Percentiles rank a stretch among this genome's conserved stretches.
Conservation (phyloP, 495 filamentous ascomycete genomes). For the Echria macrotheca region DNA sequence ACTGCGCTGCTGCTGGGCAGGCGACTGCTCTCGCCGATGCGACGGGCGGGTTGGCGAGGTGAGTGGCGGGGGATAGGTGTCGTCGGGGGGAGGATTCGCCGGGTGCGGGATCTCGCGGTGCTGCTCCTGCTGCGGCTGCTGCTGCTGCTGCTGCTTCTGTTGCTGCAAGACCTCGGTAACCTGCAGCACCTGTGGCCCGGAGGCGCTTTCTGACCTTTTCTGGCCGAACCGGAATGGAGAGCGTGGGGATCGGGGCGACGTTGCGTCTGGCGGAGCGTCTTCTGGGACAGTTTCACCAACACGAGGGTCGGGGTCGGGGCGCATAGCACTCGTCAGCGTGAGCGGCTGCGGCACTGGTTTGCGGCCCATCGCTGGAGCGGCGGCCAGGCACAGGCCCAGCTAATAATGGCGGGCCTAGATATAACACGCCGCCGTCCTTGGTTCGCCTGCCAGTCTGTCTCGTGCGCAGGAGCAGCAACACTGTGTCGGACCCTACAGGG, state of each 20-base stretch:
- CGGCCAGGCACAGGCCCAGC: slow-evolving; percentile 19
- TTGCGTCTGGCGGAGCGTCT: slow-evolving; percentile 33
- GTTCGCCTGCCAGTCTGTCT: slow-evolving; percentile 18
- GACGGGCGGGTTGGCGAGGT: slow-evolving; percentile 17
- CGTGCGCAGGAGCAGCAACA: slow-evolving; percentile 32
- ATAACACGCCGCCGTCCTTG: slow-evolving; percentile 25
- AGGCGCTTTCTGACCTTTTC: slow-evolving; percentile 27
- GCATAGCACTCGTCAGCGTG: slow-evolving; percentile 36
- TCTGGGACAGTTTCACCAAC: slow-evolving; percentile 34
- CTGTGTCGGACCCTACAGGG: slow-evolving; percentile 30
- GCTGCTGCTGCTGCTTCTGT: slow-evolving; percentile 14
- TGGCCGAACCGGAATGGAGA: slow-evolving; percentile 45
- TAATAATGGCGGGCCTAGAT: slow-evolving; percentile 21
- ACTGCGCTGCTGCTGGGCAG: slow-evolving; percentile 17
- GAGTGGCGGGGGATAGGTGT: slow-evolving; percentile 13
- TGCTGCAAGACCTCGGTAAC: slow-evolving; percentile 34
- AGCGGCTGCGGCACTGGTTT: slow-evolving; percentile 51
- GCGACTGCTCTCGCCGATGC: slow-evolving; percentile 13
- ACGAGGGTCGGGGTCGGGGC: slow-evolving; percentile 28
- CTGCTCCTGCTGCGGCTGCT: slow-evolving; percentile 1
- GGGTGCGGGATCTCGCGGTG: slow-evolving; percentile 14
- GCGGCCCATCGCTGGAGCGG: slow-evolving; percentile 43
- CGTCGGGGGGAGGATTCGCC: slow-evolving; percentile 10
- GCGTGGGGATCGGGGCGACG: slow-evolving; percentile 47
- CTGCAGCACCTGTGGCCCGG: slow-evolving; percentile 29